Evolutionary conservation across 1,284 basidiomycete genomes (phyloP).

Genomic region (Ustilago shanxiensis): DNA sequence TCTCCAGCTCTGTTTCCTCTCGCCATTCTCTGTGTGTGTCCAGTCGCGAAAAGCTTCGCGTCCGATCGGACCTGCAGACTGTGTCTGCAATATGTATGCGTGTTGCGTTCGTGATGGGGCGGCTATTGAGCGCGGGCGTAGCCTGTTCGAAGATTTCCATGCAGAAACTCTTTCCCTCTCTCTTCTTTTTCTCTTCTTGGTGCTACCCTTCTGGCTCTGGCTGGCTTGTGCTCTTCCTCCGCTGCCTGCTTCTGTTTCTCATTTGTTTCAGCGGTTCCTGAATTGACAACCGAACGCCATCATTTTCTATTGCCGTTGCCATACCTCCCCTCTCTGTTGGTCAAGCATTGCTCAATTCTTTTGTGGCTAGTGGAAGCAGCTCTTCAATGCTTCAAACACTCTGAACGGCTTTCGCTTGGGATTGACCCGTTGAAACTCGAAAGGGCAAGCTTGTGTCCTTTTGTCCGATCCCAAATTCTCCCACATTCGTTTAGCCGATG

Average conservation of each 20-base stretch:
- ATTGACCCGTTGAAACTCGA: not conserved
- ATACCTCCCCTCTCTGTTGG: not conserved
- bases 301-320: not conserved
- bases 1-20: not conserved
- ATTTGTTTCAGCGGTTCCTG: slow-evolving; percentile 19
- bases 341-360: not conserved
- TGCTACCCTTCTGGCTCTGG: not conserved
- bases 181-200: too few species aligned
- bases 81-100: not conserved
- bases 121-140: not conserved
- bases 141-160: not conserved
- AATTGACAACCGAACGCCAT: slow-evolving; percentile 9
- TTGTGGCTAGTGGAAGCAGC: too few species aligned
- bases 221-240: slow-evolving; percentile 3
- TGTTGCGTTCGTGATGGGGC: not conserved
- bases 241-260: not conserved
- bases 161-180: not conserved
- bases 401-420: too few species aligned
- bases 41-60: not conserved
- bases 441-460: not conserved
- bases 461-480: not conserved
- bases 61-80: slow-evolving; percentile 4
- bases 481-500: slow-evolving; percentile 4
- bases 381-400: not conserved
- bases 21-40: not conserved